phyloP scores from a whole-genome alignment of 371 early-diverging fungal genomes.

The Circinella umbellata region DNA sequence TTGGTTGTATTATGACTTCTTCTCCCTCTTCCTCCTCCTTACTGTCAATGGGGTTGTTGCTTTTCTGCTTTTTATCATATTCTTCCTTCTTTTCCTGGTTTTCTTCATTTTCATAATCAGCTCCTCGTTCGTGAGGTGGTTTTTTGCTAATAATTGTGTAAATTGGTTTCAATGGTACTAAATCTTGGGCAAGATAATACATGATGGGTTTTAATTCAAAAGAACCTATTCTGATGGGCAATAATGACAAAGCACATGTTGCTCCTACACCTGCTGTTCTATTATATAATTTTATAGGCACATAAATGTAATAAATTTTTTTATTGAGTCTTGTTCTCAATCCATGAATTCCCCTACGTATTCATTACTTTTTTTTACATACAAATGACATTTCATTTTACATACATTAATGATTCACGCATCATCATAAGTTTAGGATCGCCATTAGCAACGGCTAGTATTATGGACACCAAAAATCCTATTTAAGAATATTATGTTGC shows the following conservation, averaged over 20 bases:
- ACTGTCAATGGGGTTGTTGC: no score
- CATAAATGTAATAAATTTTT: no score
- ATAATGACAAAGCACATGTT: slow-evolving; percentile 34
- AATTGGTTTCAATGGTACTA: slow-evolving; percentile 37
- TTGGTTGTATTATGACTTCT: slow-evolving; percentile 16
- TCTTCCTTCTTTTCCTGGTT: no score
- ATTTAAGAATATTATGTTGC: neutral
- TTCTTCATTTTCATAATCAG: no score
- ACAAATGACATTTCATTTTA: no score
- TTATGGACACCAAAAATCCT: slow-evolving; percentile 52
- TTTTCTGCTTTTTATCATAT: no score
- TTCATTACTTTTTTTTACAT: slow-evolving; percentile 13
- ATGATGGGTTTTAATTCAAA: slow-evolving; percentile 46
- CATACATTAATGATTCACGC: slow-evolving; percentile 52
- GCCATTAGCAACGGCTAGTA: slow-evolving; percentile 46
- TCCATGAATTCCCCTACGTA: no score
- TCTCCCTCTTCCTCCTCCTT: no score
- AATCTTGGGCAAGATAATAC: slow-evolving; percentile 43
- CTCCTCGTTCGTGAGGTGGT: neutral
- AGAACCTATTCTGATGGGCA: slow-evolving; percentile 36
- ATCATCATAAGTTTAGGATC: slow-evolving; percentile 53
- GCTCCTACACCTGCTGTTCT: slow-evolving; percentile 42
- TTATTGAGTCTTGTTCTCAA: neutral
- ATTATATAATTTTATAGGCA: neutral
- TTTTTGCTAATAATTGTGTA: slow-evolving; percentile 2